Percentiles rank a stretch among this genome's conserved stretches.
phyloP scores from a whole-genome alignment of 805 yeast species.

The Saccharomycopsis schoenii region DNA sequence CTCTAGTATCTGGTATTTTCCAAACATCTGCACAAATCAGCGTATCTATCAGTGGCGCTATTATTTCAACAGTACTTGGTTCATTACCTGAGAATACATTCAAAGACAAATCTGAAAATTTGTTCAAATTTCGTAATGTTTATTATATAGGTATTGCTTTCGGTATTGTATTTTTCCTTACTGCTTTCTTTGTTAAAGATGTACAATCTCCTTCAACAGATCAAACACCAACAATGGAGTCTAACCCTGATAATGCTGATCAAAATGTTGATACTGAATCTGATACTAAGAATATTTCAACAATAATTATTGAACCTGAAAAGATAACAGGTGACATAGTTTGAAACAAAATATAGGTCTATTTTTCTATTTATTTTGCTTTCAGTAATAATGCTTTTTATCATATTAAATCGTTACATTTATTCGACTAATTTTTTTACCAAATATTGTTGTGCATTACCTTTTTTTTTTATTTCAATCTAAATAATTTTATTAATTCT shows the following conservation, averaged over 20 bases:
- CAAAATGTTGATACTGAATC: not conserved
- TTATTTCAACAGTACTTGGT: slow-evolving; percentile 24
- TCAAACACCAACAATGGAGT: not conserved
- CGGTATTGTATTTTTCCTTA: not conserved
- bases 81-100: slow-evolving; percentile 10
- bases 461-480: too few relatives aligned
- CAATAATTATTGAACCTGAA: too few relatives aligned
- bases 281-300: too few relatives aligned
- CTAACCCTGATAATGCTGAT: too few relatives aligned
- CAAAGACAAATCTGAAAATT: not conserved
- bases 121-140: not conserved
- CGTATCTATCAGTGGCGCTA: slow-evolving; percentile 24
- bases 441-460: too few relatives aligned
- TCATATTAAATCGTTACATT: too few relatives aligned
- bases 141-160: slow-evolving; percentile 1
- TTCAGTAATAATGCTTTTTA: too few relatives aligned
- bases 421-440: too few relatives aligned
- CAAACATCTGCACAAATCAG: slow-evolving; percentile 30
- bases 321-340: too few relatives aligned
- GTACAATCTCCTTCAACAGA: not conserved
- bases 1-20: slow-evolving; percentile 30
- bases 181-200: not conserved
- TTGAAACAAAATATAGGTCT: too few relatives aligned
- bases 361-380: too few relatives aligned
- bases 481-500: too few relatives aligned